Conservation (phyloP, 768 basidiomycete species). For the Tubosaeta sp. region DNA sequence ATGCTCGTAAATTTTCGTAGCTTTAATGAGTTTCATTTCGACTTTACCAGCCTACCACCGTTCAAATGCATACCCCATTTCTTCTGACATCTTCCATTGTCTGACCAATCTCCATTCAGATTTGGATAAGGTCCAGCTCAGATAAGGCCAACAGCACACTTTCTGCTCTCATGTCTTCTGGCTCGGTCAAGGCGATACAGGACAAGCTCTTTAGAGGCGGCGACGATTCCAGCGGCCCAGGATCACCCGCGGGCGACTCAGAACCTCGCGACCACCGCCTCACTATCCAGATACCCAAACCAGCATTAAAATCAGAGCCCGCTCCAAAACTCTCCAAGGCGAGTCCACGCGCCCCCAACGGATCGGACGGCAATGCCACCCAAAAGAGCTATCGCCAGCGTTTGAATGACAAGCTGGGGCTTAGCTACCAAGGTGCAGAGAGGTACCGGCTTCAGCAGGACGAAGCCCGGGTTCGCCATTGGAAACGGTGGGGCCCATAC, state of each 20-base stretch:
- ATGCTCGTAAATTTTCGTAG: conserved; percentile 8
- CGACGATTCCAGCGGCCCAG: conserved; percentile 20
- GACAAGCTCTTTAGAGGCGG: conserved; percentile 63
- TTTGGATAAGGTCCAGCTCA: conserved; percentile 11
- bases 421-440: conserved; percentile 77
- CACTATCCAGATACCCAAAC: conserved; percentile 71
- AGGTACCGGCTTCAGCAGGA: conserved; percentile 83
- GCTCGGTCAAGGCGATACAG: conserved; percentile 60
- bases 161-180: conserved; percentile 37
- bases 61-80: conserved; percentile 22
- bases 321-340: conserved; percentile 47
- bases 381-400: conserved; percentile 55
- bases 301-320: conserved; percentile 24
- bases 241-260: conserved; percentile 13
- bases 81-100: neutral
- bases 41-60: conserved; percentile 6
- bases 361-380: conserved; percentile 10
- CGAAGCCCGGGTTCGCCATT: conserved; percentile 74
- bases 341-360: conserved; percentile 19
- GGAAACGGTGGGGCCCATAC: conserved; percentile 99
- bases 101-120: neutral
- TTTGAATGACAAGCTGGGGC: conserved; percentile 59
- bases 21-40: conserved; percentile 17
- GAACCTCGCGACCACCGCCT: conserved; percentile 35
- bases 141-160: neutral